Conservation (phyloP, 2,329 filamentous ascomycete species). For the Trichocomaceae sp. region DNA sequence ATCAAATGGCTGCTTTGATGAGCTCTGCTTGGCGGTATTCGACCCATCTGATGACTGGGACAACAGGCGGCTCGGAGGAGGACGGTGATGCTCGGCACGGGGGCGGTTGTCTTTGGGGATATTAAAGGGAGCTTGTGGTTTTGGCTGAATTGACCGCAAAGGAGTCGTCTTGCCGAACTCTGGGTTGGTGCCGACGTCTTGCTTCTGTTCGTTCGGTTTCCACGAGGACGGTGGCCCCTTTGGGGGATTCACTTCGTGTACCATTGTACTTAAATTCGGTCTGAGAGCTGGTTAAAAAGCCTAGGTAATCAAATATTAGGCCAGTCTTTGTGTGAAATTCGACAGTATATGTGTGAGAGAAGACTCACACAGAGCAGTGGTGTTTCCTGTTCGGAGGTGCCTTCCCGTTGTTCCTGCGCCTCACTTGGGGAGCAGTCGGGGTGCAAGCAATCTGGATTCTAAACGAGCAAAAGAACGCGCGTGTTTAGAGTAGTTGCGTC, state of each 20-base stretch:
- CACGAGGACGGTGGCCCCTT: conserved; percentile 30
- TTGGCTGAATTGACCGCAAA: conserved; percentile 42
- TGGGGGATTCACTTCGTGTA: conserved; percentile 46
- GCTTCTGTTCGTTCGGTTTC: conserved; percentile 30
- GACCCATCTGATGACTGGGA: conserved; percentile 15
- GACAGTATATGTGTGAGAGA: not conserved
- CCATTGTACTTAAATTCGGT: conserved; percentile 35
- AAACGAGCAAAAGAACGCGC: not conserved
- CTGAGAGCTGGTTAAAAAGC: not conserved
- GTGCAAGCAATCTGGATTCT: not conserved
- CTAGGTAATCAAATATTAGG: not conserved
- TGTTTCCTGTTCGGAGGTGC: not conserved
- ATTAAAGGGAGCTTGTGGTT: conserved; percentile 45
- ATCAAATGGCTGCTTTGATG: conserved; percentile 29
- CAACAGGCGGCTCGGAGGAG: conserved; percentile 18
- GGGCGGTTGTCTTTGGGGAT: conserved; percentile 45
- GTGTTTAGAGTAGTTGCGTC: not conserved
- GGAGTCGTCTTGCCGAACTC: conserved; percentile 57
- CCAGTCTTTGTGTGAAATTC: not conserved
- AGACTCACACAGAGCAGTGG: not conserved
- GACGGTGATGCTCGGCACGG: conserved; percentile 47
- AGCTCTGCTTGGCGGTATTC: conserved; percentile 9
- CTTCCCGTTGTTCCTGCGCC: not conserved
- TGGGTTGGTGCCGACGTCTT: conserved; percentile 33
- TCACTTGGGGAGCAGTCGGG: not conserved